phyloP scores from a whole-genome alignment of 208 protist genomes.

The Strigomonas oncopelti region DNA sequence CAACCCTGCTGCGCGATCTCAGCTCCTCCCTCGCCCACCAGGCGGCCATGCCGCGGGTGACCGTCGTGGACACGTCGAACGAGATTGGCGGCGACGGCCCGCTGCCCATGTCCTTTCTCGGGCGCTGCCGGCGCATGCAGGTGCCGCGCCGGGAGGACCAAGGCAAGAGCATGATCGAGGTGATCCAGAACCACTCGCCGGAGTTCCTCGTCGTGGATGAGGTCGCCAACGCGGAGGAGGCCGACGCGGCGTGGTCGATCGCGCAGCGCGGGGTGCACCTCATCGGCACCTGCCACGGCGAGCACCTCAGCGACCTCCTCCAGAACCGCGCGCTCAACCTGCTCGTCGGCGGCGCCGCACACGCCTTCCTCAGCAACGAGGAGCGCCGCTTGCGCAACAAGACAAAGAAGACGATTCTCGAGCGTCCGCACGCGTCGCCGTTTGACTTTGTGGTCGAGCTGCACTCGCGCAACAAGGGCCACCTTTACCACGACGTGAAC shows the following conservation, averaged over 20 bases:
- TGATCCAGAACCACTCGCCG: slow-evolving; percentile 93
- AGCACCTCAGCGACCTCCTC: slow-evolving; percentile 63
- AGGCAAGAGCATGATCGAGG: slow-evolving; percentile 78
- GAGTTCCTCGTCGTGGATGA: slow-evolving; percentile 93
- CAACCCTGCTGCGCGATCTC: slow-evolving; percentile 89
- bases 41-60: slow-evolving; percentile 44
- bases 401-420: slow-evolving; percentile 82
- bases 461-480: slow-evolving; percentile 35
- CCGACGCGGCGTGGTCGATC: slow-evolving; percentile 80
- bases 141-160: slow-evolving; percentile 70
- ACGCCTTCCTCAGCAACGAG: slow-evolving; percentile 89
- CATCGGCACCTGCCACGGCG: slow-evolving; percentile 89
- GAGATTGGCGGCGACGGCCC: slow-evolving; percentile 92
- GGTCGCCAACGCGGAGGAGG: slow-evolving; percentile 73
- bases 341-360: slow-evolving; percentile 84
- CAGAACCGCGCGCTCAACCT: slow-evolving; percentile 85
- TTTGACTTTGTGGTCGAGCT: slow-evolving; percentile 86
- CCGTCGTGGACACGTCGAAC: slow-evolving; percentile 93
- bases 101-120: slow-evolving; percentile 82
- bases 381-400: slow-evolving; percentile 72
- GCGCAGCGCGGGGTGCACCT: slow-evolving; percentile 83
- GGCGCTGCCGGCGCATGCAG: slow-evolving; percentile 85
- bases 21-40: slow-evolving; percentile 62
- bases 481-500: slow-evolving; percentile 83
- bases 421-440: slow-evolving; percentile 66